These are phyloP conservation scores for Asterochloris erici DNA, from an alignment of 139 green algal species.

Conservation along the genomic window DNA sequence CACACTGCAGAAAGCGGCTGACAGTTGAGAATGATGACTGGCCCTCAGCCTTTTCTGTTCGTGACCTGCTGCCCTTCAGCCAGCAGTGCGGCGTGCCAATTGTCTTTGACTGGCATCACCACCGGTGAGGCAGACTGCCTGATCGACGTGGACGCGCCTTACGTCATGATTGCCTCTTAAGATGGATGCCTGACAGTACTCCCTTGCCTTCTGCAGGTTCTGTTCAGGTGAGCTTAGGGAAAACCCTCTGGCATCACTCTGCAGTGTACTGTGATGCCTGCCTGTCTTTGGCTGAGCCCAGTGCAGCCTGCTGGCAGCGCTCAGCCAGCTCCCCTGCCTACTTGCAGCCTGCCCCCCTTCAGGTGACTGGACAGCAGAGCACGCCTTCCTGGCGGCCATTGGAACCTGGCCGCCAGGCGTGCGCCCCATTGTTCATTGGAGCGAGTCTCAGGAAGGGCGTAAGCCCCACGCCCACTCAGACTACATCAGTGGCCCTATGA, in stretches of 20 bases:
- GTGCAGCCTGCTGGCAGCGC: too few species aligned
- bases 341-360: background rate
- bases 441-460: constrained; percentile 52
- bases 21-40: constrained; percentile 75
- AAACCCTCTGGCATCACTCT: too few species aligned
- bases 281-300: too few species aligned
- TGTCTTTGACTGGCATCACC: constrained; percentile 77
- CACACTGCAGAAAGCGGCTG: constrained; percentile 27
- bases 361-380: constrained; percentile 40
- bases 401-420: constrained; percentile 56
- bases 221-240: background rate
- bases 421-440: constrained; percentile 63
- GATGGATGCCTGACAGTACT: background rate
- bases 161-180: background rate
- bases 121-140: constrained; percentile 40
- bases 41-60: constrained; percentile 38
- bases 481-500: constrained; percentile 57
- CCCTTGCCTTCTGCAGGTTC: background rate
- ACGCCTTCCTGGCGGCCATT: constrained; percentile 47
- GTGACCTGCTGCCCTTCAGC: constrained; percentile 47
- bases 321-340: background rate
- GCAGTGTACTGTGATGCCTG: too few species aligned
- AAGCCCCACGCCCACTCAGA: constrained; percentile 53
- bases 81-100: constrained; percentile 39
- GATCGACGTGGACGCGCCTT: background rate